Evolutionary conservation across 129 eudicot species (phyloP).

Genomic region (Solidago caesia): DNA sequence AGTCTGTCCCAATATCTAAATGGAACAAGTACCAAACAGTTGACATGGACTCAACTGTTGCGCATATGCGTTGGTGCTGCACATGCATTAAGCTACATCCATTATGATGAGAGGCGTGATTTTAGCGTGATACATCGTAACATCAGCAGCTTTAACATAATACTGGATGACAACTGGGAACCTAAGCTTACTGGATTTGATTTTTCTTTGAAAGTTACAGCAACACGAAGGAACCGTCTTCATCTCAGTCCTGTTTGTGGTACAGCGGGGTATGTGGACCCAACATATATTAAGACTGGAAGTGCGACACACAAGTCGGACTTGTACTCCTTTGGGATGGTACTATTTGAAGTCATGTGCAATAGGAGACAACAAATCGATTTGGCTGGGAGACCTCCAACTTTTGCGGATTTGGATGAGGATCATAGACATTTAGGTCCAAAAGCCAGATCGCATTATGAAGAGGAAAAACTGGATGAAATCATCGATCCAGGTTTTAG

Average conservation of each 20-base stretch:
- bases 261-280: background rate
- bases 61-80: background rate
- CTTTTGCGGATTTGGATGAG: too few relatives aligned
- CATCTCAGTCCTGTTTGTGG: background rate
- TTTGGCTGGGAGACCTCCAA: background rate
- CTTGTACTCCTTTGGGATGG: background rate
- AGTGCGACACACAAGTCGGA: background rate
- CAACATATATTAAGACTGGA: background rate
- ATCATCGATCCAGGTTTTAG: background rate
- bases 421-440: background rate
- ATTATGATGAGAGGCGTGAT: background rate
- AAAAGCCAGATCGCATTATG: background rate
- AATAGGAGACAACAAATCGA: background rate
- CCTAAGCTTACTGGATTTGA: background rate
- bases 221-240: background rate
- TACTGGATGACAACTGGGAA: background rate
- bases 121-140: constrained; percentile 1
- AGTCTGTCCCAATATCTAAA: background rate
- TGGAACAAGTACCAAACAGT: background rate
- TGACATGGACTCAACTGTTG: background rate
- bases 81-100: too few relatives aligned
- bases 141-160: background rate
- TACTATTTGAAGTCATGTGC: background rate
- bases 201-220: background rate
- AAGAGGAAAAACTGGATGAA: background rate